A percentile compares a stretch with the other conserved stretches of the same genome.
Evolutionary conservation across 2,329 filamentous ascomycete species (phyloP).

Genomic region (Verticillium nonalfalfae): DNA sequence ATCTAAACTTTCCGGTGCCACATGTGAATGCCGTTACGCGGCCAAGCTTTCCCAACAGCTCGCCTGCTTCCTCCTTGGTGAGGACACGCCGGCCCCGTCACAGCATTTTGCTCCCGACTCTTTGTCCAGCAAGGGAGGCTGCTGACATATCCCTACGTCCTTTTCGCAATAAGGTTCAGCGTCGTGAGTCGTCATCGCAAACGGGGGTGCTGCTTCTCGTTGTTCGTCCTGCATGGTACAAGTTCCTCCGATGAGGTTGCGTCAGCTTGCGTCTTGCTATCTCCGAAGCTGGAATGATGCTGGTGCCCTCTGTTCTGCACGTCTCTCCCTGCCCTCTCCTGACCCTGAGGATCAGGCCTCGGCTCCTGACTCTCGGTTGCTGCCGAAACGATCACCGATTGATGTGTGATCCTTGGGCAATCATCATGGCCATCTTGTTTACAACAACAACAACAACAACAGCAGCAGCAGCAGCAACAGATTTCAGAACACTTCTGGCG

Average conservation of each 20-base stretch:
- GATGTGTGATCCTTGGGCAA: too few species aligned
- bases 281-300: too few species aligned
- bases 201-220: slow-evolving; percentile 13
- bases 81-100: not conserved
- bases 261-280: too few species aligned
- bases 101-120: not conserved
- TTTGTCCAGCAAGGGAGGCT: not conserved
- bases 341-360: too few species aligned
- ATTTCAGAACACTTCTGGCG: too few species aligned
- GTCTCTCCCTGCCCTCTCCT: slow-evolving; percentile 39
- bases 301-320: too few species aligned
- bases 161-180: not conserved
- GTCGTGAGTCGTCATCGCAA: slow-evolving; percentile 26
- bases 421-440: too few species aligned
- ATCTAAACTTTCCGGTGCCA: not conserved
- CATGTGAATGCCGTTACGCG: not conserved
- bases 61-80: not conserved
- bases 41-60: not conserved
- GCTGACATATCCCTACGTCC: not conserved
- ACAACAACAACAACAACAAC: too few species aligned
- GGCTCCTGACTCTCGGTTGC: slow-evolving; percentile 49
- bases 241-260: too few species aligned
- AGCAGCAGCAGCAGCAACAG: too few species aligned
- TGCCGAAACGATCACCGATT: too few species aligned
- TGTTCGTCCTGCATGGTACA: too few species aligned